Percentiles rank a stretch among this genome's conserved stretches.
Conservation (phyloP, 2,329 filamentous ascomycete species). For the Emmonsiellopsis sp. region DNA sequence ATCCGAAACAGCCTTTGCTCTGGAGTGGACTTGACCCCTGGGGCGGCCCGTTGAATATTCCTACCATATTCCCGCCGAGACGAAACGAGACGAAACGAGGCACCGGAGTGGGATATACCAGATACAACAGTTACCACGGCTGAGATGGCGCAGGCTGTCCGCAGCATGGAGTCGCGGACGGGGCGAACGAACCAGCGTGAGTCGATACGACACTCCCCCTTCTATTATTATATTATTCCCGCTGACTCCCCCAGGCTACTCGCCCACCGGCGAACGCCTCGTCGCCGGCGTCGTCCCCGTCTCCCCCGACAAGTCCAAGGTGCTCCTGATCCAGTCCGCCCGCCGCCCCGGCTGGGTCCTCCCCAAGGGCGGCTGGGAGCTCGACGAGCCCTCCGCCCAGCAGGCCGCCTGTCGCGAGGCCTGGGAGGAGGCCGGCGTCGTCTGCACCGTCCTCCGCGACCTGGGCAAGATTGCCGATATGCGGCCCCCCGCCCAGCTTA, state of each 20-base stretch:
- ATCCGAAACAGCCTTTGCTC: too few species aligned
- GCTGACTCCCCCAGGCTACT: constrained; percentile 59
- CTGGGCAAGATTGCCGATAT: constrained; percentile 80
- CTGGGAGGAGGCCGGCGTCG: constrained; percentile 95
- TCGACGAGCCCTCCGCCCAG: constrained; percentile 77
- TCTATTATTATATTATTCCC: neutral
- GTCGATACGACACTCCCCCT: constrained; percentile 16
- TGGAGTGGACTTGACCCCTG: too few species aligned
- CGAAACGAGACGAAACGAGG: too few species aligned
- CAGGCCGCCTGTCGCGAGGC: constrained; percentile 82
- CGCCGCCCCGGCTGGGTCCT: constrained; percentile 90
- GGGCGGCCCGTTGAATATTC: too few species aligned
- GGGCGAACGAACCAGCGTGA: constrained; percentile 43
- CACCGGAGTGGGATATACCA: too few species aligned
- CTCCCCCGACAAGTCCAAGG: constrained; percentile 73
- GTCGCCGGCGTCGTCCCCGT: constrained; percentile 92
- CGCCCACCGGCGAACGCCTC: constrained; percentile 80
- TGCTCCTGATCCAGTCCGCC: constrained; percentile 88
- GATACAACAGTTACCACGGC: too few species aligned
- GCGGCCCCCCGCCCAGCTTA: constrained; percentile 48
- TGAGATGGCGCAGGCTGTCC: constrained; percentile 30
- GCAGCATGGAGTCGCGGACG: constrained; percentile 39
- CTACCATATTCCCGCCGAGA: too few species aligned
- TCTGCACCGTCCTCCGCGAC: constrained; percentile 74
- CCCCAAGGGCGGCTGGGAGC: constrained; percentile 96